Evolutionary conservation across 805 yeast species (phyloP).

Genomic region (Phaffomyces opuntiae): DNA sequence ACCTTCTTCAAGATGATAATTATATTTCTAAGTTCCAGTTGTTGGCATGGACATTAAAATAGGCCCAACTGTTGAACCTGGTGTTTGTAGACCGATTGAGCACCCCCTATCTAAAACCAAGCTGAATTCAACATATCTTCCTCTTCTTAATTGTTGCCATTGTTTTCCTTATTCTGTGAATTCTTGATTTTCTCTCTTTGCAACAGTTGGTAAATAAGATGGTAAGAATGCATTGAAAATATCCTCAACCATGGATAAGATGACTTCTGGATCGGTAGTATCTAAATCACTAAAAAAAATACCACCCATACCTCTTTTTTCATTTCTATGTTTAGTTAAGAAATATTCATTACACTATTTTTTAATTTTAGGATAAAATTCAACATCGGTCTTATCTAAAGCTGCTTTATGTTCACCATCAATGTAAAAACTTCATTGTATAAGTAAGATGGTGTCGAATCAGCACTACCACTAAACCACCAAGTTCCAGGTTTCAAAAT

Average conservation of each 20-base stretch:
- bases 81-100: constrained; percentile 93
- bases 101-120: constrained; percentile 95
- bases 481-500: constrained; percentile 90
- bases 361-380: constrained; percentile 78
- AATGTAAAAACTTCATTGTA: constrained; percentile 82
- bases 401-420: constrained; percentile 70
- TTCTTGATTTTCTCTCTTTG: constrained; percentile 61
- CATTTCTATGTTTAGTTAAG: constrained; percentile 74
- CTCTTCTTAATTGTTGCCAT: constrained; percentile 95
- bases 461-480: constrained; percentile 99
- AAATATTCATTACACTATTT: constrained; percentile 96
- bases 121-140: constrained; percentile 95
- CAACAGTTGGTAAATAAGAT: constrained; percentile 72
- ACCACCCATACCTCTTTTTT: constrained; percentile 94
- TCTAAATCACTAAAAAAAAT: constrained; percentile 95
- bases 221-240: constrained; percentile 86
- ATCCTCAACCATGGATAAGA: constrained; percentile 65
- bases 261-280: constrained; percentile 60
- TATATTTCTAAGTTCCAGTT: constrained; percentile 86
- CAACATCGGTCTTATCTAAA: constrained; percentile 65
- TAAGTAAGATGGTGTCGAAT: constrained; percentile 85
- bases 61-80: constrained; percentile 88
- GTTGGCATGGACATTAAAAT: constrained; percentile 89
- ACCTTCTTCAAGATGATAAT: constrained; percentile 78
- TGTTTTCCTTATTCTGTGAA: constrained; percentile 75